These are phyloP conservation scores for Hygrophoropsis aurantiaca DNA, from an alignment of 768 basidiomycete genomes.

Conservation along the genomic window DNA sequence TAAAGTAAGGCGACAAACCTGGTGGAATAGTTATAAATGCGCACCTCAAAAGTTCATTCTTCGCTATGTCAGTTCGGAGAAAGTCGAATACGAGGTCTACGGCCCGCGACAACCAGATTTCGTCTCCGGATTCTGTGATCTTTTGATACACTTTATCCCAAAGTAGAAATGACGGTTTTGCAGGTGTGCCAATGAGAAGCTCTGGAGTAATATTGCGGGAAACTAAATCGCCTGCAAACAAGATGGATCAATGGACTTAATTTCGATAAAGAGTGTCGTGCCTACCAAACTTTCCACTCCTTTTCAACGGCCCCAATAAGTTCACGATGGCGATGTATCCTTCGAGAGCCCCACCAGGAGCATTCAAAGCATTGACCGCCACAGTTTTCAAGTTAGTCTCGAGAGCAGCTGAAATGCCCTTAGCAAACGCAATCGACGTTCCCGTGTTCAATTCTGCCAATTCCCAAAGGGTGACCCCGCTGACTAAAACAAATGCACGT, in stretches of 20 bases:
- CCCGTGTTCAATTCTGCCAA: slow-evolving; percentile 38
- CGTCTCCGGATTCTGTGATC: slow-evolving; percentile 56
- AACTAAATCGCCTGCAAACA: slow-evolving; percentile 43
- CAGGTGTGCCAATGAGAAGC: slow-evolving; percentile 43
- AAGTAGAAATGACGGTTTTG: slow-evolving; percentile 83
- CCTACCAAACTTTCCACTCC: slow-evolving; percentile 54
- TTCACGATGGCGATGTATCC: slow-evolving; percentile 77
- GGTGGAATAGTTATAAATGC: not conserved
- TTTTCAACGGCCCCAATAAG: slow-evolving; percentile 60
- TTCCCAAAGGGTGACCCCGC: slow-evolving; percentile 61
- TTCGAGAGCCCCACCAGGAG: slow-evolving; percentile 70
- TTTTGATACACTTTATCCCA: slow-evolving; percentile 89
- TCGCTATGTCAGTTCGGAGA: slow-evolving; percentile 50
- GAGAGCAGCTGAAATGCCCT: slow-evolving; percentile 56
- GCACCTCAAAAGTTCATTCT: slow-evolving; percentile 57
- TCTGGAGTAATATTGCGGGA: slow-evolving; percentile 48
- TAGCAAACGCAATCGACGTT: slow-evolving; percentile 52
- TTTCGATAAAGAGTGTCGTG: slow-evolving; percentile 14
- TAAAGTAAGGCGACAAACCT: slow-evolving; percentile 3
- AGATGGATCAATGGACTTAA: slow-evolving; percentile 5
- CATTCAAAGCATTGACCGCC: slow-evolving; percentile 56
- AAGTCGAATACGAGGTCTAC: slow-evolving; percentile 47
- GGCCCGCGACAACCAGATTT: slow-evolving; percentile 76
- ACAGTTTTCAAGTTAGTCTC: slow-evolving; percentile 71
- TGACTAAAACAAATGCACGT: slow-evolving; percentile 60